phyloP scores from a whole-genome alignment of 2,329 filamentous ascomycete genomes.

The Fusarium hainanense region DNA sequence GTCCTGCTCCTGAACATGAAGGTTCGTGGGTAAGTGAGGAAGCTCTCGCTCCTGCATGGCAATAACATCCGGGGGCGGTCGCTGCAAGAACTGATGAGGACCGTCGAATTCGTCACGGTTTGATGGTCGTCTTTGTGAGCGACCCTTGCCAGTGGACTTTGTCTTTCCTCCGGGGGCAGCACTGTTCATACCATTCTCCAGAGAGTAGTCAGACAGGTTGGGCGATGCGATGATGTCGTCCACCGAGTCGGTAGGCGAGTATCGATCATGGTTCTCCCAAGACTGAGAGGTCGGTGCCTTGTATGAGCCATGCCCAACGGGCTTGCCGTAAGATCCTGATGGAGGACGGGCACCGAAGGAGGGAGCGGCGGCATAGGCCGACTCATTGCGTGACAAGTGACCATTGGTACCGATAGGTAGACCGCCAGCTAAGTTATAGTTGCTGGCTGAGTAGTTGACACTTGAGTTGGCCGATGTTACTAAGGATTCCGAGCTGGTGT shows the following conservation, averaged over 20 bases:
- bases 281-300: slow-evolving; percentile 55
- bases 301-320: slow-evolving; percentile 52
- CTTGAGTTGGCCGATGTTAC: slow-evolving; percentile 55
- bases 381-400: slow-evolving; percentile 54
- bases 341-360: slow-evolving; percentile 57
- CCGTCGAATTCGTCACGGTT: slow-evolving; percentile 92
- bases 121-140: slow-evolving; percentile 75
- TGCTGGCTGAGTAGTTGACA: slow-evolving; percentile 55
- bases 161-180: slow-evolving; percentile 55
- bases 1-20: slow-evolving; percentile 87
- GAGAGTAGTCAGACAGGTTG: slow-evolving; percentile 69
- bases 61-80: slow-evolving; percentile 76
- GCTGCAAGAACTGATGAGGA: slow-evolving; percentile 82
- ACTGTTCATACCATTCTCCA: slow-evolving; percentile 62
- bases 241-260: slow-evolving; percentile 68
- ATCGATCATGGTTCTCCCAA: slow-evolving; percentile 63
- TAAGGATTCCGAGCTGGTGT: slow-evolving; percentile 35
- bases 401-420: slow-evolving; percentile 49
- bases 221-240: slow-evolving; percentile 69
- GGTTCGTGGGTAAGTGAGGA: slow-evolving; percentile 83
- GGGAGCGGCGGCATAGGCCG: slow-evolving; percentile 53
- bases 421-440: slow-evolving; percentile 47
- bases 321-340: slow-evolving; percentile 53
- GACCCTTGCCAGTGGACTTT: slow-evolving; percentile 60
- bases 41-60: slow-evolving; percentile 83